Evolutionary conservation across 2,329 filamentous ascomycete genomes (phyloP), one percentile per base, ranked within the genome.

Genomic region (Dothidotthia symphoricarpi): DNA sequence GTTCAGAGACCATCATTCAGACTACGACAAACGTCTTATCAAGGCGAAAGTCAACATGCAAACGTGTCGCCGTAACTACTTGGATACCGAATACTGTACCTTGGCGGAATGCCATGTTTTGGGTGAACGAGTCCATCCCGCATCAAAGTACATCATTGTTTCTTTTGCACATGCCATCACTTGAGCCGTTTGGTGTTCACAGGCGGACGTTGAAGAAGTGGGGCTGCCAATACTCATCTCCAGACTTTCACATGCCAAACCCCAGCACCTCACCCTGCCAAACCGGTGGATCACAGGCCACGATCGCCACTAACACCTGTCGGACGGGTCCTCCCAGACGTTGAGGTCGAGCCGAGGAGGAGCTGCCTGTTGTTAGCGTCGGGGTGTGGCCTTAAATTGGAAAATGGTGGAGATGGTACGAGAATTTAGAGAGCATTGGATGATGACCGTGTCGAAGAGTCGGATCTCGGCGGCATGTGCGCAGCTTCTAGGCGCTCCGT

Each of bases 221-320:
- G 45, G 38, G 38, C 16, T 10, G 32, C 16, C 19, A 22, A 22
- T 22, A 22, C 9, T 9, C 5, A 22, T 41, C 49, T 51, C 49
- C 49, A 52, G 44, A 47, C 49, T 52, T 52, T 54, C 51, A 54
- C 49, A 51, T 54, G 51, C 27, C 44, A 50, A 49, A 33, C 39
- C 36, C 27, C 36, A 26, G 27, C 28, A 35, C 31, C 14, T 16
- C 29, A 11, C 29, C 31, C 35, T n/a, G 31, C 34, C 24, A 43
- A 42, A 22, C 19, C 19, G 19, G 41, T 42, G 42, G 44, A 46
- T 42, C 41, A 35, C 34, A 38, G 16, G 27, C 34, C 35, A 34
- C 30, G 43, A 49, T 51, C 43, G 50, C 49, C 44, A 47, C 49
- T 49, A 50, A 31, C 36, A 38, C 34, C 36, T 36, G 39, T 30